A percentile compares a stretch with the other conserved stretches of the same genome.
phyloP scores from a whole-genome alignment of 495 filamentous ascomycete genomes.

The Trichocladium uniseriatum region DNA sequence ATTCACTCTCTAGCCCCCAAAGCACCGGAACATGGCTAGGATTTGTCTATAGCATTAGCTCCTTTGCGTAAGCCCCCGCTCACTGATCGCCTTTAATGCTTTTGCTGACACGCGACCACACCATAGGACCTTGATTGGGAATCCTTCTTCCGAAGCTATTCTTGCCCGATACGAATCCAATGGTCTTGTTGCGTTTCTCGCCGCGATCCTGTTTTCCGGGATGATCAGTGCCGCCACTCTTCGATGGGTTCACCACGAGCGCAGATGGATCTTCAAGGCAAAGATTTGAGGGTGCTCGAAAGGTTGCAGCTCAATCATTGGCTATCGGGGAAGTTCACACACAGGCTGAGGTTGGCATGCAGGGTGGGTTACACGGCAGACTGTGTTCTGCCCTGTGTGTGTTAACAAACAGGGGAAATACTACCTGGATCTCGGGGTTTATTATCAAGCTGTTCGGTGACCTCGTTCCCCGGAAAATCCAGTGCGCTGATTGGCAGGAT shows the following conservation, averaged over 20 bases:
- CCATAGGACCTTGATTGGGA: constrained; percentile 18
- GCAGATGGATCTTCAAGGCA: constrained; percentile 11
- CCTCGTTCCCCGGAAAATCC: not conserved
- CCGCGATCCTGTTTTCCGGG: constrained; percentile 15
- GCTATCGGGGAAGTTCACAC: not conserved
- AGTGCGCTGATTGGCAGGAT: not conserved
- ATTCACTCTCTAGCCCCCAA: constrained; percentile 14
- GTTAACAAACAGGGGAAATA: too few species aligned
- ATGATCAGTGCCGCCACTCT: constrained; percentile 15
- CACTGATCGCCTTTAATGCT: not conserved
- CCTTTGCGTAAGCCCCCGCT: constrained; percentile 19
- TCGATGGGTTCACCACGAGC: constrained; percentile 16
- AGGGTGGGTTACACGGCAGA: constrained; percentile 7
- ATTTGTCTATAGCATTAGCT: constrained; percentile 18
- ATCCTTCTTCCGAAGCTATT: constrained; percentile 18
- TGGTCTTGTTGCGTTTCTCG: constrained; percentile 21
- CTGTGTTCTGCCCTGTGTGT: not conserved
- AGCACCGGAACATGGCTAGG: constrained; percentile 23
- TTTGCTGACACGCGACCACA: not conserved
- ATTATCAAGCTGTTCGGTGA: too few species aligned
- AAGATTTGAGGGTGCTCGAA: constrained; percentile 10
- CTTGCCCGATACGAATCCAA: constrained; percentile 9
- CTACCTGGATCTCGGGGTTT: too few species aligned
- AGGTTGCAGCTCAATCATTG: not conserved
- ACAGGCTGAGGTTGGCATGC: not conserved